Evolutionary conservation across 192 early-diverging fungal genomes (phyloP).

Genomic region (Entomortierella chlamydospora): DNA sequence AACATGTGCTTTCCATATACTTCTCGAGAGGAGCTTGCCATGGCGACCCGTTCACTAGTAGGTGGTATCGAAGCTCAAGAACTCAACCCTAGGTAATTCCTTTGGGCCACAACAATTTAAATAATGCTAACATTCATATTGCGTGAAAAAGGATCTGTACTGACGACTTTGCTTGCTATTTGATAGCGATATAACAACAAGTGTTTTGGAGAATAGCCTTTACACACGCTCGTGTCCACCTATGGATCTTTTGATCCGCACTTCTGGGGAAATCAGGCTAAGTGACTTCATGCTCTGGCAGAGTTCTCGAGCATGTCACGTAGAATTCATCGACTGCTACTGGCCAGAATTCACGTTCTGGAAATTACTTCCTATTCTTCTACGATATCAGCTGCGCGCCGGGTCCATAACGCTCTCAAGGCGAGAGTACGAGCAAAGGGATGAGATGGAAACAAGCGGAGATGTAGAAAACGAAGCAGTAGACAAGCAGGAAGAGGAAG

Average conservation of each 20-base stretch:
- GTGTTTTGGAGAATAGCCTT: constrained; percentile 68
- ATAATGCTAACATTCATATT: too few relatives aligned
- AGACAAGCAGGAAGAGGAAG: neutral
- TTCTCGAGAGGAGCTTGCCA: constrained; percentile 89
- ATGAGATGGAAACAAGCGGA: neutral
- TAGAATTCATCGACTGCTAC: constrained; percentile 89
- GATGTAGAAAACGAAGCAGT: neutral
- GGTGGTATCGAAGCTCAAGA: constrained; percentile 69
- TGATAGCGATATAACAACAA: constrained; percentile 72
- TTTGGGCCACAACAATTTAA: too few relatives aligned
- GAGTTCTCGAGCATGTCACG: constrained; percentile 73
- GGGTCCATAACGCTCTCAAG: constrained; percentile 13
- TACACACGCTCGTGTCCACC: constrained; percentile 74
- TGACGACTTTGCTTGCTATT: too few relatives aligned
- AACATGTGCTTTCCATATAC: constrained; percentile 96
- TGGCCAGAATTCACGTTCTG: constrained; percentile 98
- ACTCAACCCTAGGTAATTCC: constrained; percentile 40
- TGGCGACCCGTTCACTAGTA: constrained; percentile 68
- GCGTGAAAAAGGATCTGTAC: too few relatives aligned
- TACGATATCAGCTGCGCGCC: constrained; percentile 79
- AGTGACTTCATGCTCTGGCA: constrained; percentile 98
- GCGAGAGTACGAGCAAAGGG: constrained; percentile 22
- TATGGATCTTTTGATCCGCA: constrained; percentile 91
- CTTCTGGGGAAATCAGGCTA: constrained; percentile 94
- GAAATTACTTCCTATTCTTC: constrained; percentile 82